phyloP scores from a whole-genome alignment of 2,329 filamentous ascomycete genomes.

The Neopestalotiopsis clavispora region DNA sequence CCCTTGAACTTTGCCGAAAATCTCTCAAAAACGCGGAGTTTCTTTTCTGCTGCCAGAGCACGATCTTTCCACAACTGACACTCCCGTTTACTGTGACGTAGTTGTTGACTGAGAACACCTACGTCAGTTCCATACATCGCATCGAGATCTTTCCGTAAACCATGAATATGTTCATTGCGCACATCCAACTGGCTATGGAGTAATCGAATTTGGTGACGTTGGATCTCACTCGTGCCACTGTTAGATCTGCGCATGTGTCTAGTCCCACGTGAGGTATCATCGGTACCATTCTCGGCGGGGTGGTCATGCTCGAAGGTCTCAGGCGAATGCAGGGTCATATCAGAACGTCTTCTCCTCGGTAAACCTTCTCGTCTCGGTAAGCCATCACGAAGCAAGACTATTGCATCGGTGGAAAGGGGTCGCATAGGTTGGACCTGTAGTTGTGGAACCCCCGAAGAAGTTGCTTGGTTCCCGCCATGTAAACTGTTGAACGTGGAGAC shows the following conservation, averaged over 20 bases:
- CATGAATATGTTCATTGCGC: constrained; percentile 50
- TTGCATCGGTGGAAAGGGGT: constrained; percentile 42
- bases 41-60: constrained; percentile 60
- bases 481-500: constrained; percentile 21
- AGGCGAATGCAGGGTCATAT: not conserved
- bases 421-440: constrained; percentile 24
- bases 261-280: not conserved
- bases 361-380: not conserved
- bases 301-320: not conserved
- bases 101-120: constrained; percentile 52
- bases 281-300: not conserved
- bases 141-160: constrained; percentile 52
- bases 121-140: constrained; percentile 47
- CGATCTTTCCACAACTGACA: constrained; percentile 56
- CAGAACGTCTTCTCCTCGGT: not conserved
- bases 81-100: constrained; percentile 49
- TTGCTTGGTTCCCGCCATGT: constrained; percentile 25
- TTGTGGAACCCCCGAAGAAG: constrained; percentile 21
- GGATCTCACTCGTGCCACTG: constrained; percentile 34
- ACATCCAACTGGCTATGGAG: constrained; percentile 53
- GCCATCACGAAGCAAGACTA: constrained; percentile 40
- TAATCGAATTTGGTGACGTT: constrained; percentile 54
- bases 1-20: constrained; percentile 42
- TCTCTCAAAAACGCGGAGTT: constrained; percentile 52
- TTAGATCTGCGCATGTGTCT: constrained; percentile 14